phyloP scores from a whole-genome alignment of 805 yeast species.

The Candida ficus region DNA sequence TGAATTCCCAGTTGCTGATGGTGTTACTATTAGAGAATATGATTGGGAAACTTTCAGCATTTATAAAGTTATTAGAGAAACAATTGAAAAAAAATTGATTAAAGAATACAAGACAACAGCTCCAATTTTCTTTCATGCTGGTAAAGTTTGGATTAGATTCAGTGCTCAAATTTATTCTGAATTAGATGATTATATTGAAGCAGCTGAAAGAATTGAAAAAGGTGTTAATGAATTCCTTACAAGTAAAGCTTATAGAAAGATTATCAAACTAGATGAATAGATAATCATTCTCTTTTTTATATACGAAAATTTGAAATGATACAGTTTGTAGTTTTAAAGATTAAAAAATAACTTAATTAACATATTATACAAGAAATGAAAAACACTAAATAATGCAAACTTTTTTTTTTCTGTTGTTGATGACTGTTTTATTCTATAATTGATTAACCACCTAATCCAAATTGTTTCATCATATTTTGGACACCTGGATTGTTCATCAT shows the following conservation, averaged over 20 bases:
- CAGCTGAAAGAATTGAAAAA: conserved; percentile 35
- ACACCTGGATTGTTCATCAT: conserved; percentile 39
- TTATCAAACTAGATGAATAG: too few relatives aligned
- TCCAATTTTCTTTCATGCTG: conserved; percentile 40
- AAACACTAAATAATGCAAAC: background rate
- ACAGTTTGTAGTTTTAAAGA: too few relatives aligned
- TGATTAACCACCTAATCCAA: conserved; percentile 28
- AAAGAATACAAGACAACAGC: conserved; percentile 39
- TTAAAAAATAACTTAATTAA: background rate
- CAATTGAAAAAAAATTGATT: conserved; percentile 21
- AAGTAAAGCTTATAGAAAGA: too few relatives aligned
- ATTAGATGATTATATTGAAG: conserved; percentile 45
- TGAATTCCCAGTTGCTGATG: conserved; percentile 30
- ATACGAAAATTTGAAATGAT: too few relatives aligned
- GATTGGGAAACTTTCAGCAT: conserved; percentile 15
- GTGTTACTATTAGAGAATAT: conserved; percentile 13
- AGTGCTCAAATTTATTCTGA: conserved; percentile 61
- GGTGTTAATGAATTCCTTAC: conserved; percentile 24
- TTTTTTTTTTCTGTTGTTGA: background rate
- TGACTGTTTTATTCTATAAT: too few relatives aligned
- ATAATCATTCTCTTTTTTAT: too few relatives aligned
- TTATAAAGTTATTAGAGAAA: conserved; percentile 14
- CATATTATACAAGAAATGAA: conserved; percentile 1
- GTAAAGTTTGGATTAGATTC: conserved; percentile 41
- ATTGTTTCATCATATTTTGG: conserved; percentile 45